Conservation (phyloP, 345 rosid species). For the Triadica sebifera region DNA sequence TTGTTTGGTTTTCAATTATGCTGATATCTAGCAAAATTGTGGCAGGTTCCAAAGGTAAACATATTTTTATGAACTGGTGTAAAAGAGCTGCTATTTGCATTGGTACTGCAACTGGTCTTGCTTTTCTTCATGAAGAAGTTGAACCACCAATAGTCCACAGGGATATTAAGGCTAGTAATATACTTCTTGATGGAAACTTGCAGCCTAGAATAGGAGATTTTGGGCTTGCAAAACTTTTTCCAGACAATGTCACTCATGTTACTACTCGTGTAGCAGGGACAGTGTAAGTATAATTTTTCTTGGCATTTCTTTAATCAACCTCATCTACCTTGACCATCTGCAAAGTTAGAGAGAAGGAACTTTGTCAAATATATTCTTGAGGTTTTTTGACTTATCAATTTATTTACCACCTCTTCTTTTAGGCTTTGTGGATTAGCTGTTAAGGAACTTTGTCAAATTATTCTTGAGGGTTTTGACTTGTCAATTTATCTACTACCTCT, state of each 20-base stretch:
- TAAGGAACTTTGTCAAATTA: background rate
- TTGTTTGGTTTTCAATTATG: constrained; percentile 8
- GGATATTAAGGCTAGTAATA: constrained; percentile 78
- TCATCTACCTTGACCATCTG: background rate
- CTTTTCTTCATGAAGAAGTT: constrained; percentile 67
- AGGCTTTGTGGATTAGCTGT: background rate
- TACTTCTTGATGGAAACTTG: constrained; percentile 59
- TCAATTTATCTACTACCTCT: background rate
- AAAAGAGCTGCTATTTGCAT: constrained; percentile 53
- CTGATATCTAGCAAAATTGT: constrained; percentile 10
- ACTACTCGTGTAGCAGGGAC: constrained; percentile 85
- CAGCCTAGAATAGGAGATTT: constrained; percentile 73
- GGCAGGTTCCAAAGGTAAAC: constrained; percentile 56
- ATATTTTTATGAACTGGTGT: constrained; percentile 54
- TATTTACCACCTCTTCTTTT: background rate
- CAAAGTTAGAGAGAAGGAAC: background rate
- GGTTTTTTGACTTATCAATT: background rate
- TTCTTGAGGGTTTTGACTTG: background rate
- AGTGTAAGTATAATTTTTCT: constrained; percentile 43
- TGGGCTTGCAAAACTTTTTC: constrained; percentile 75
- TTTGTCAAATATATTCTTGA: background rate
- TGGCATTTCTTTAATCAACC: constrained; percentile 1
- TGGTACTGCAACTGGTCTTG: constrained; percentile 65
- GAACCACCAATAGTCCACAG: constrained; percentile 66
- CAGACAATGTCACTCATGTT: constrained; percentile 68